These are phyloP conservation scores for Herpetomonas tarakana DNA, from an alignment of 208 protist genomes.

Conservation along the genomic window DNA sequence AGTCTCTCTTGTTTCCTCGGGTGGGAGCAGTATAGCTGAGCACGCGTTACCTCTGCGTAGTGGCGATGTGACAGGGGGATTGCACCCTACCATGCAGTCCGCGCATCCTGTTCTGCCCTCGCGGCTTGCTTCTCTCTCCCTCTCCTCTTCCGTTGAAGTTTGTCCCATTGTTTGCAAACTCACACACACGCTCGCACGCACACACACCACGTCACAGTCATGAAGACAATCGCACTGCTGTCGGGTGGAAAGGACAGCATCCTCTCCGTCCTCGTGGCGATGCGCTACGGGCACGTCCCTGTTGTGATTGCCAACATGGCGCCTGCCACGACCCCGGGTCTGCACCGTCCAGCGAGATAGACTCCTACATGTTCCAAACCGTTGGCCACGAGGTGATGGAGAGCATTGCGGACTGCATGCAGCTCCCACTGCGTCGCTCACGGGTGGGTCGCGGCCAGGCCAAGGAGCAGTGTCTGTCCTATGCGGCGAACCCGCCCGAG, in stretches of 20 bases:
- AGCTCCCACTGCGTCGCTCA: slow-evolving; percentile 90
- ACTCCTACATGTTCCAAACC: slow-evolving; percentile 99
- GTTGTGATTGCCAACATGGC: slow-evolving; percentile 96
- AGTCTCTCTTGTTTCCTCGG: no score
- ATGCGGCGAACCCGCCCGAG: slow-evolving; percentile 49
- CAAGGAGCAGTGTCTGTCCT: slow-evolving; percentile 75
- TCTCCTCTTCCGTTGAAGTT: background rate
- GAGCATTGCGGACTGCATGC: slow-evolving; percentile 86
- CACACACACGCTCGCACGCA: slow-evolving; percentile 7
- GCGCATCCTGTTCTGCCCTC: no score
- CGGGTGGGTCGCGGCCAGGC: slow-evolving; percentile 69
- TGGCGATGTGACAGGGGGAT: no score
- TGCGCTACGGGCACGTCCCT: slow-evolving; percentile 95
- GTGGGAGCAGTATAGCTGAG: no score
- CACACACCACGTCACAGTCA: no score
- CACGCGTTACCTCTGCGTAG: no score
- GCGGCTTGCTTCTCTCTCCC: no score
- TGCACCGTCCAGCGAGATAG: slow-evolving; percentile 63
- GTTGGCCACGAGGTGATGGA: slow-evolving; percentile 95
- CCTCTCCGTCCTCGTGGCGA: slow-evolving; percentile 91
- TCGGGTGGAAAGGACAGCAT: slow-evolving; percentile 99
- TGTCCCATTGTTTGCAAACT: background rate
- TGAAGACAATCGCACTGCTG: slow-evolving; percentile 96
- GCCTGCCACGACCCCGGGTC: slow-evolving; percentile 4
- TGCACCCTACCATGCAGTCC: no score